These are phyloP conservation scores for Eleusine indica DNA, from an alignment of 176 grass and related monocot genomes.

Conservation along the genomic window DNA sequence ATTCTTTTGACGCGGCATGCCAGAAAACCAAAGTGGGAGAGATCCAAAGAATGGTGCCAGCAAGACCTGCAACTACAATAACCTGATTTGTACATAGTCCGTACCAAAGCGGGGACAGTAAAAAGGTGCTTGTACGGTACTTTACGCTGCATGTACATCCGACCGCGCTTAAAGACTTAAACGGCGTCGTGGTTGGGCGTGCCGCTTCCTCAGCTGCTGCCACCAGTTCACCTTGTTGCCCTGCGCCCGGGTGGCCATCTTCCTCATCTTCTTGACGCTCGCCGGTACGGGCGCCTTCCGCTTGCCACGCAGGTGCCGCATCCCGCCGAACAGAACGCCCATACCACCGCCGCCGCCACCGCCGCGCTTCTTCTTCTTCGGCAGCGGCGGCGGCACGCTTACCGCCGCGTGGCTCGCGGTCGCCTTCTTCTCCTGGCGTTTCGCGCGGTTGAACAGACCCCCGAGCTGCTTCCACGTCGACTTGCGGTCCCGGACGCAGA, in stretches of 20 bases:
- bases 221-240: conserved; percentile 66
- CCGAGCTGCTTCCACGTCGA: conserved; percentile 54
- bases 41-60: no score
- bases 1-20: no score
- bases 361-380: conserved; percentile 8
- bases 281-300: conserved; percentile 4
- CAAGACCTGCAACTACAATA: neutral
- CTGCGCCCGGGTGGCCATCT: conserved; percentile 11
- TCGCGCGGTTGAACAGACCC: conserved; percentile 31
- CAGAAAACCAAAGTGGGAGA: no score
- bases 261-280: neutral
- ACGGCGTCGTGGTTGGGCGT: conserved; percentile 19
- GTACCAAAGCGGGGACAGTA: neutral
- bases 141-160: neutral
- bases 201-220: conserved; percentile 41
- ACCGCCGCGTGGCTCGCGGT: neutral
- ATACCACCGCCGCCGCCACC: conserved; percentile 19
- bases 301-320: conserved; percentile 40
- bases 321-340: conserved; percentile 35
- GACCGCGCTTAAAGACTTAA: neutral
- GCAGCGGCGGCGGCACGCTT: neutral
- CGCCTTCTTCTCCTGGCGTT: conserved; percentile 6
- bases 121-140: neutral
- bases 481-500: neutral
- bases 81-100: no score